Conservation (phyloP, 257 asterid species). For the Fraxinus pennsylvanica region DNA sequence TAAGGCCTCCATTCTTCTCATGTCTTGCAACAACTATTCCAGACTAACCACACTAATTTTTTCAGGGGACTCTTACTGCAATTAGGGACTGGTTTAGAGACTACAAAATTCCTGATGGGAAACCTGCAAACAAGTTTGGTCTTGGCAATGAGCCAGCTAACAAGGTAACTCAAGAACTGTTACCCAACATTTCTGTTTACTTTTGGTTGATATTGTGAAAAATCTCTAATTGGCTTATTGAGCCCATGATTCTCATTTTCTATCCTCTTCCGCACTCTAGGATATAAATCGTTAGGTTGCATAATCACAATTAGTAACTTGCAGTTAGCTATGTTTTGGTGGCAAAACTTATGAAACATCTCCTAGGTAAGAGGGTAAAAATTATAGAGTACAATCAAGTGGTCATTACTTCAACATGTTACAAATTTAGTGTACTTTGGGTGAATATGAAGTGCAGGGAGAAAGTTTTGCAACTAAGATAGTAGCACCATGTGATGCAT, state of each 20-base stretch:
- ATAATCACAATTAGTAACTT: not conserved
- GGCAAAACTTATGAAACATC: too few relatives aligned
- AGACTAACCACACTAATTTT: constrained; percentile 5
- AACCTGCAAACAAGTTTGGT: constrained; percentile 93
- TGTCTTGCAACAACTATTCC: not conserved
- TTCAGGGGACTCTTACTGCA: constrained; percentile 94
- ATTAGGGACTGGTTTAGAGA: constrained; percentile 98
- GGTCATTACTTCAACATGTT: too few relatives aligned
- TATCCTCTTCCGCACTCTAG: too few relatives aligned
- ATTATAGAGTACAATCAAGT: not conserved
- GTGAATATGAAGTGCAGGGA: too few relatives aligned
- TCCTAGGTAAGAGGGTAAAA: too few relatives aligned
- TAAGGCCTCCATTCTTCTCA: not conserved
- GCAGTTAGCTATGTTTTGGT: not conserved
- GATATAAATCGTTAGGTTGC: too few relatives aligned
- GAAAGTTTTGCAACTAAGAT: too few relatives aligned
- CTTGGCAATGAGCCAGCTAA: constrained; percentile 95
- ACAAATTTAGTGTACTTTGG: too few relatives aligned
- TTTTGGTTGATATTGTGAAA: not conserved
- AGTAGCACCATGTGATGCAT: too few relatives aligned
- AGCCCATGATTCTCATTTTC: too few relatives aligned
- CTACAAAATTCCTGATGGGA: constrained; percentile 99
- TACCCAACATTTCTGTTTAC: not conserved
- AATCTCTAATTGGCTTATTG: not conserved
- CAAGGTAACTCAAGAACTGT: constrained; percentile 49